Base-by-base conservation (phyloP, 345 rosid genomes). In the Capsella bursapastoris region DNA sequence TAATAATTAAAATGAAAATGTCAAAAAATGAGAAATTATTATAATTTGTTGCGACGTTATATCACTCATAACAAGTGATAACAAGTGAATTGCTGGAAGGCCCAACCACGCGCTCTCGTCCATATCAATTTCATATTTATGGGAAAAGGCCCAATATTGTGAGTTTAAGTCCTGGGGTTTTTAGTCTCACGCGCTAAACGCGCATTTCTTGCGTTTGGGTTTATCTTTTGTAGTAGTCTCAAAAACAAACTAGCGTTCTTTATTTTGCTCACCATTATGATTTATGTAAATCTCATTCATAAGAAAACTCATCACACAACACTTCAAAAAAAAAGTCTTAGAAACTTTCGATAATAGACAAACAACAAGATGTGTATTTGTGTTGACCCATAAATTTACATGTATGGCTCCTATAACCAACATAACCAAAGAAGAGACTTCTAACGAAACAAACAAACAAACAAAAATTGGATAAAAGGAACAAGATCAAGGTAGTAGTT, bases 321-420 rank as follows among this genome's bases (percentile, higher is more conserved):
- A 40, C 53, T 51, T 52, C 62, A 62, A 15, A 31, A 50, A 10
- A 55, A 16, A 16, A 6, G 25, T 14, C 61, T 57, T 38, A 27
- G 16, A 74, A 49, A 60, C 50, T 56, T 44, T 43, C 71, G 37
- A 35, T 56, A 56, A 40, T 31, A 14, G 61, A 66, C 49, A 16
- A 57, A 74, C 3, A 74, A 5, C 9, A 35, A 73, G 28, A 64
- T 58, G 47, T 57, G 60, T 65, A 66, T 57, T 15, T 74, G 27
- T 27, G 38, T 66, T 74, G 67, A 74, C 72, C 41, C 52, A 49
- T 57, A 45, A 64, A 7, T 22, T 64, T 27, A 27, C 77, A 73
- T 64, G 37, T 53, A 64, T 35, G 71, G 65, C 57, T 56, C 14
- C 18, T 49, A 44, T 47, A 31, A 22, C 25, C 25, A 22, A 22